Conservation (phyloP, 2,329 filamentous ascomycete species). For the Colletotrichum liaoningense region DNA sequence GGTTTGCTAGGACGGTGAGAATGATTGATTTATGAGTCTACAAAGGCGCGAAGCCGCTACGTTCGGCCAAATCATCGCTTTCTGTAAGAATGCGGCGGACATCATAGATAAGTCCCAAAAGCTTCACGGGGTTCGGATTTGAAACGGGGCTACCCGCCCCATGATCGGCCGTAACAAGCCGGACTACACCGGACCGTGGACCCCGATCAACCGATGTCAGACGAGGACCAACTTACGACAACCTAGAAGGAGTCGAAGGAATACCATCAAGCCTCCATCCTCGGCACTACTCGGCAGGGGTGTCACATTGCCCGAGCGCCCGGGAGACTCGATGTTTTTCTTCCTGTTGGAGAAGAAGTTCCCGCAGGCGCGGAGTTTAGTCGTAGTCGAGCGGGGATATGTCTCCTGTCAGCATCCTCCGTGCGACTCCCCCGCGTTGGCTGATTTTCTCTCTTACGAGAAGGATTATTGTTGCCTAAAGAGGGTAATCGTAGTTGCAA, state of each 20-base stretch:
- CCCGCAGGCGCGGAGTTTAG: background rate
- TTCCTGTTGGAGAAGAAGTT: background rate
- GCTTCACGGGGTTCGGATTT: background rate
- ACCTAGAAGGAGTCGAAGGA: background rate
- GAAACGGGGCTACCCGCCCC: background rate
- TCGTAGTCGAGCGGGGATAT: background rate
- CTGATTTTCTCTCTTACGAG: background rate
- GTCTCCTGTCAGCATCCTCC: background rate
- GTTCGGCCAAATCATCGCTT: background rate
- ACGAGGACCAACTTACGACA: background rate
- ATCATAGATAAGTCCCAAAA: background rate
- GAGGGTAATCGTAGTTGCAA: background rate
- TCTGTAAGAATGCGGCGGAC: background rate
- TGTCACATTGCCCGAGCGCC: background rate
- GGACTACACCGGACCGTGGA: background rate
- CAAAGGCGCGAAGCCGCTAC: conserved; percentile 35
- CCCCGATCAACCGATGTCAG: background rate
- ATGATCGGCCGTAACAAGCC: background rate
- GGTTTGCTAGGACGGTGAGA: background rate
- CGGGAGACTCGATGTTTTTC: background rate
- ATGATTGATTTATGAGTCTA: background rate
- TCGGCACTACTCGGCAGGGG: background rate
- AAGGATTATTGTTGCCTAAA: background rate
- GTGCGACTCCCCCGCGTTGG: background rate
- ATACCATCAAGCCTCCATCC: background rate